phyloP scores from a whole-genome alignment of 2,329 filamentous ascomycete genomes.

The Penicillium sp. region DNA sequence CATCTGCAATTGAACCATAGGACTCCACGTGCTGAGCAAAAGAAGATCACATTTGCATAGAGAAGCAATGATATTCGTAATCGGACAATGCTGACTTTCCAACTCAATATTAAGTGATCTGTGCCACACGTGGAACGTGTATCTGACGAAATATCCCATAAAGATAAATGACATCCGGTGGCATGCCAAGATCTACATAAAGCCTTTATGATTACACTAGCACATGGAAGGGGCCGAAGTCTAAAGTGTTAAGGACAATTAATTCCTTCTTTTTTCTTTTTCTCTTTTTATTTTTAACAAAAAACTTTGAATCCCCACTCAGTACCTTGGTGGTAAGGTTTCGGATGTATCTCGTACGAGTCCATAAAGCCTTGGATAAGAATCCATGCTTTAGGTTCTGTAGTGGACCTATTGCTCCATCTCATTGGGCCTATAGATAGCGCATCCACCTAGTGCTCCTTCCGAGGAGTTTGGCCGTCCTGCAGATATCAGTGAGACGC shows the following conservation, averaged over 20 bases:
- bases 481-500: background rate
- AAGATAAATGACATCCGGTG: too few relatives aligned
- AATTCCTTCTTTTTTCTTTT: too few relatives aligned
- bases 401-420: background rate
- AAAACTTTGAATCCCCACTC: too few relatives aligned
- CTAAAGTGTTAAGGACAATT: background rate
- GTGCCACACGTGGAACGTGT: background rate
- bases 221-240: background rate
- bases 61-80: background rate
- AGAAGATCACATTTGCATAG: background rate
- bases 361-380: background rate
- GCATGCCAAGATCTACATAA: too few relatives aligned
- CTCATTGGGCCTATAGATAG: background rate
- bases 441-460: background rate
- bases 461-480: slow-evolving; percentile 1
- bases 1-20: background rate
- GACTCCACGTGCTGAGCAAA: background rate
- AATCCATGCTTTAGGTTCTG: background rate
- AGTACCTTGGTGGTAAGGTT: too few relatives aligned
- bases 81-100: background rate
- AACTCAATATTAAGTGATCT: background rate
- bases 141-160: background rate
- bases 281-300: too few relatives aligned
- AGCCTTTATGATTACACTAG: too few relatives aligned
- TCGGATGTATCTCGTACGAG: background rate